Percentiles rank a stretch among this genome's conserved stretches.
phyloP scores from a whole-genome alignment of 2,329 filamentous ascomycete species.

The Aschersonia sp. region DNA sequence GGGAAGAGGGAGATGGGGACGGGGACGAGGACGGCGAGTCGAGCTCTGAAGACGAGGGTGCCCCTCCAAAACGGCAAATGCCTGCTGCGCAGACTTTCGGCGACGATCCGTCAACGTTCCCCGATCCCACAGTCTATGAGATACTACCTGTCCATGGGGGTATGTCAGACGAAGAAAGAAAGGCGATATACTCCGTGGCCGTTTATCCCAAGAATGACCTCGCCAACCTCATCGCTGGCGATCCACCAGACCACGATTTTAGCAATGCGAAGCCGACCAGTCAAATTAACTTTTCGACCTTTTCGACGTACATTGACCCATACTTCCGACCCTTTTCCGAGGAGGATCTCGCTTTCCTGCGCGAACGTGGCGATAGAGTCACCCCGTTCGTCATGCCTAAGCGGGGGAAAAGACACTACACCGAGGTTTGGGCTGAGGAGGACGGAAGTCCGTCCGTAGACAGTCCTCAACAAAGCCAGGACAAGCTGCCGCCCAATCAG shows the following conservation, averaged over 20 bases:
- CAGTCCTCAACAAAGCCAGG: slow-evolving; percentile 41
- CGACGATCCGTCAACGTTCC: slow-evolving; percentile 79
- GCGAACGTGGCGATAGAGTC: slow-evolving; percentile 75
- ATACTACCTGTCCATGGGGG: slow-evolving; percentile 60
- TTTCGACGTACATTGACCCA: slow-evolving; percentile 82
- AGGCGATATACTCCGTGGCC: slow-evolving; percentile 76
- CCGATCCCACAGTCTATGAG: slow-evolving; percentile 87
- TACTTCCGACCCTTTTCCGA: slow-evolving; percentile 83
- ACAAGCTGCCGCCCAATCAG: slow-evolving; percentile 65
- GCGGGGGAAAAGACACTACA: slow-evolving; percentile 73
- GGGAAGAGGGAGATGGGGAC: slow-evolving; percentile 17
- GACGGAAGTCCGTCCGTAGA: slow-evolving; percentile 70
- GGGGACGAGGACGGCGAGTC: slow-evolving; percentile 29
- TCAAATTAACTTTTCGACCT: slow-evolving; percentile 87
- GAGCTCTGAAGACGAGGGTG: slow-evolving; percentile 44
- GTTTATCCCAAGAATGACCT: slow-evolving; percentile 72
- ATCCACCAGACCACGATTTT: slow-evolving; percentile 88
- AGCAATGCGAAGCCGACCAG: slow-evolving; percentile 86
- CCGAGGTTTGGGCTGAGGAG: slow-evolving; percentile 86
- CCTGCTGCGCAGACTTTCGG: slow-evolving; percentile 83
- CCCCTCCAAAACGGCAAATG: slow-evolving; percentile 46
- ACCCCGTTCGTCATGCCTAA: slow-evolving; percentile 77
- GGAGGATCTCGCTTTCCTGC: slow-evolving; percentile 84
- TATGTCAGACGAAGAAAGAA: slow-evolving; percentile 77
- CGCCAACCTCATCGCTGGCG: slow-evolving; percentile 71